Conservation (phyloP, 306 rosid species). For the Albizia julibrissin region DNA sequence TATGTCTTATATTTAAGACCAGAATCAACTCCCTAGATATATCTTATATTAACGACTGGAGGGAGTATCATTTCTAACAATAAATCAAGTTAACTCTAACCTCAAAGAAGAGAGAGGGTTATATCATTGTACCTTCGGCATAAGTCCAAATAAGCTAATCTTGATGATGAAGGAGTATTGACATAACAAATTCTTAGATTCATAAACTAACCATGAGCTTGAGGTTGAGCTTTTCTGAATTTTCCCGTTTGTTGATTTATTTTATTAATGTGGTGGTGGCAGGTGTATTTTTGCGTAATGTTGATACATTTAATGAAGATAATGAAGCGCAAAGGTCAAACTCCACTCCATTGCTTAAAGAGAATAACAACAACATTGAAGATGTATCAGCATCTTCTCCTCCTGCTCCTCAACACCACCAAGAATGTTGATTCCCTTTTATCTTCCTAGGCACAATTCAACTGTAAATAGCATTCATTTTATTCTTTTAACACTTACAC, state of each 20-base stretch:
- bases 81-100: not conserved
- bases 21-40: no score
- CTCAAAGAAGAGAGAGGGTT: not conserved
- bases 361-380: not conserved
- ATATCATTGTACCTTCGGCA: not conserved
- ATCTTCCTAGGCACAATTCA: not conserved
- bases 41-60: no score
- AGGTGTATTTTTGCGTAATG: slow-evolving; percentile 69
- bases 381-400: slow-evolving; percentile 41
- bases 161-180: not conserved
- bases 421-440: not conserved
- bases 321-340: slow-evolving; percentile 41
- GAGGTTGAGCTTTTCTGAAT: not conserved
- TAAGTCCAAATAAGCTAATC: not conserved
- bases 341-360: slow-evolving; percentile 62
- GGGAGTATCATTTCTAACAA: not conserved
- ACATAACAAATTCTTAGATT: not conserved
- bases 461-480: slow-evolving; percentile 40
- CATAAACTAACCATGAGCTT: not conserved
- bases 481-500: not conserved
- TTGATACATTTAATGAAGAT: slow-evolving; percentile 66
- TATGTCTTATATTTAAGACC: no score
- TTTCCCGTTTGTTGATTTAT: not conserved
- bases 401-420: slow-evolving; percentile 31
- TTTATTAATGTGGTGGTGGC: slow-evolving; percentile 27